These are phyloP conservation scores for Opeltia flavorubescens DNA, from an alignment of 495 filamentous ascomycete species.

Conservation along the genomic window DNA sequence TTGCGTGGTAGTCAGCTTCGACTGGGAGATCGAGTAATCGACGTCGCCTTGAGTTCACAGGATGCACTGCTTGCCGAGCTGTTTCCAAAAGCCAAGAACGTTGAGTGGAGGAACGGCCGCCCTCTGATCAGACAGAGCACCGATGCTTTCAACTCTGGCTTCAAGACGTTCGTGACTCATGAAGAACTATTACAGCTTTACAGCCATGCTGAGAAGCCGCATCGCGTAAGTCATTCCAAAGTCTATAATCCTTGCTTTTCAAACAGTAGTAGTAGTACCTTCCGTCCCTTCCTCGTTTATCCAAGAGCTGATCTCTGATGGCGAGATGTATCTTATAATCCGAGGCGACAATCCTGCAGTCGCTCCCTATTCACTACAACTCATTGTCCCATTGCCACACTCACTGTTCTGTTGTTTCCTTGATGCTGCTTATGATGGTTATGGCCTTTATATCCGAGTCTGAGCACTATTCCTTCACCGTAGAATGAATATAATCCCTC, in stretches of 20 bases:
- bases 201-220: slow-evolving; percentile 53
- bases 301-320: too few relatives aligned
- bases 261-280: too few relatives aligned
- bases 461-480: too few relatives aligned
- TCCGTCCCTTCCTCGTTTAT: too few relatives aligned
- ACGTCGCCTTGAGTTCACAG: slow-evolving; percentile 46
- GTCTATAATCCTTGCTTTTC: neutral
- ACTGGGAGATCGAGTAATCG: slow-evolving; percentile 52
- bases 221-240: slow-evolving; percentile 39
- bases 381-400: too few relatives aligned
- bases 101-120: slow-evolving; percentile 39
- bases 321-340: too few relatives aligned
- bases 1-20: slow-evolving; percentile 25
- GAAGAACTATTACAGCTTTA: slow-evolving; percentile 57
- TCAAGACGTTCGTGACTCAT: slow-evolving; percentile 51
- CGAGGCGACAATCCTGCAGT: too few relatives aligned
- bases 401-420: too few relatives aligned
- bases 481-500: neutral
- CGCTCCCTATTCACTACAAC: too few relatives aligned
- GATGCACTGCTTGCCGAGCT: slow-evolving; percentile 47
- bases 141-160: slow-evolving; percentile 48
- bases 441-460: too few relatives aligned
- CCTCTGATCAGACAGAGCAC: slow-evolving; percentile 29
- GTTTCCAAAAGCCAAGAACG: slow-evolving; percentile 53
- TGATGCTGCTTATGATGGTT: too few relatives aligned